Evolutionary conservation across 2,329 filamentous ascomycete genomes (phyloP).

Genomic region (Aureobasidium sp.): DNA sequence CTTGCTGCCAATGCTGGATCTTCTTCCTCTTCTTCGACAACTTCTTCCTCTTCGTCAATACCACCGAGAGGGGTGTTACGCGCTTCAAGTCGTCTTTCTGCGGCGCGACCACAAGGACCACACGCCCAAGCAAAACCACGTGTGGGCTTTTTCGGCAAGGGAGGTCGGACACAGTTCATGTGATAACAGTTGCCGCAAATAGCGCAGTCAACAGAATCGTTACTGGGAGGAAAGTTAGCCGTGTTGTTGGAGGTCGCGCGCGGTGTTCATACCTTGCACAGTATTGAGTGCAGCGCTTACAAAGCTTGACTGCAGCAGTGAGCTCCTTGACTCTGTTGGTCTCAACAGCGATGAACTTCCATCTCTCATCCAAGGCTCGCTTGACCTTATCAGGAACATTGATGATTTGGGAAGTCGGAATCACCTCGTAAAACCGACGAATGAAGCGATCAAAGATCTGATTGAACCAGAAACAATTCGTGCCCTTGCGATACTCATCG

Average conservation of each 20-base stretch:
- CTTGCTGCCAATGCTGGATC: conserved; percentile 46
- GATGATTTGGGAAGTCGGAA: conserved; percentile 84
- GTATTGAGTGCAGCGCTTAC: conserved; percentile 84
- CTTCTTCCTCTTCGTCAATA: conserved; percentile 55
- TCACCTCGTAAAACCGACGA: conserved; percentile 93
- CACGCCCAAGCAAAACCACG: conserved; percentile 98
- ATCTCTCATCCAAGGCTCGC: conserved; percentile 88
- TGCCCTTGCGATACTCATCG: conserved; percentile 72
- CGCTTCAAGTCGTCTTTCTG: conserved; percentile 85
- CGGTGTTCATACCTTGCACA: conserved; percentile 65
- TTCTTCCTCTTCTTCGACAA: conserved; percentile 56
- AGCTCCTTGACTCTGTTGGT: conserved; percentile 88
- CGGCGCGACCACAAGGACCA: conserved; percentile 88
- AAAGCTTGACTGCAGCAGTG: conserved; percentile 90
- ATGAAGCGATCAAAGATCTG: conserved; percentile 98
- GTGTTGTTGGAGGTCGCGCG: conserved; percentile 17
- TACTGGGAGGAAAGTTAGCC: conserved; percentile 40
- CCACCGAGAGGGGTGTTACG: conserved; percentile 65
- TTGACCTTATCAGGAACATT: conserved; percentile 95
- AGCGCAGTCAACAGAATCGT: conserved; percentile 93
- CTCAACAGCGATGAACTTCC: conserved; percentile 94
- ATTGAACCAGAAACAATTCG: conserved; percentile 92
- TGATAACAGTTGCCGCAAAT: conserved; percentile 94
- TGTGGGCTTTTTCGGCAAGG: conserved; percentile 88
- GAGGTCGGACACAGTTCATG: conserved; percentile 94